Base-by-base conservation (phyloP, 192 early-diverging fungal species). In the Mortierella hygrophila region DNA sequence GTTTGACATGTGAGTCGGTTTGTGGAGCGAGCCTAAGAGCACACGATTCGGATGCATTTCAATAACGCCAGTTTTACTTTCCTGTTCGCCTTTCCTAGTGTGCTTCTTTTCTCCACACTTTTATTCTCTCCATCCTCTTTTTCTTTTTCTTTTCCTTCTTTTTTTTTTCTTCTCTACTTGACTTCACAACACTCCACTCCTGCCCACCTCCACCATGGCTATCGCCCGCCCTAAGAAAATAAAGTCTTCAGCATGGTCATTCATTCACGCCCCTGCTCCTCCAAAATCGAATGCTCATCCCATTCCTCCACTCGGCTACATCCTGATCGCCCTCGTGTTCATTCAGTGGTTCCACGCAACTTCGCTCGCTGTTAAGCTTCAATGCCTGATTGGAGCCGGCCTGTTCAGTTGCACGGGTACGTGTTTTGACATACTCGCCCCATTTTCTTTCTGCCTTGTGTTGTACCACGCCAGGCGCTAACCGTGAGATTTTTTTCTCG, bases 401-500 rank as follows among this genome's bases (percentile, higher is more conserved):
- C 35, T 81, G 6, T 86, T 86, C 79, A 86, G 84, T 37, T 77
- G 74, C 76, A 86, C 79, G 42, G 84, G 84, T 86, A 78, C 7
- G 41, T 21, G 13, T 29, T 29, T 9, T 29, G 73, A 23, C 18
- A 37, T 15, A 6, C 3, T 29, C n/a, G 1, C 23, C 37, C 21
- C 4, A n/a, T 23, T 0, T 23, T 35, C 8, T 20, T 35, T 26
- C 16, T 5, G 35, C 73, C 32, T 4, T n/a, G 29, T 8, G 49
- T 46, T 52, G 15, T 41, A 20, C 15, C 55, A 37, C n/a, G 21
- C n/a, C 60, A n/a, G 11, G 29, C 29, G 32, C 16, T 76, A n/a
- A 37, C 60, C 29, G 60, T 65, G 60, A 29, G 13, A 65, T 32
- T 35, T 32, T 68, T 38, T 75, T 52, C 15, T 37, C 1, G 47